These are phyloP conservation scores for Aspergillus awamori DNA, from an alignment of 2,329 filamentous ascomycete genomes.

Conservation along the genomic window DNA sequence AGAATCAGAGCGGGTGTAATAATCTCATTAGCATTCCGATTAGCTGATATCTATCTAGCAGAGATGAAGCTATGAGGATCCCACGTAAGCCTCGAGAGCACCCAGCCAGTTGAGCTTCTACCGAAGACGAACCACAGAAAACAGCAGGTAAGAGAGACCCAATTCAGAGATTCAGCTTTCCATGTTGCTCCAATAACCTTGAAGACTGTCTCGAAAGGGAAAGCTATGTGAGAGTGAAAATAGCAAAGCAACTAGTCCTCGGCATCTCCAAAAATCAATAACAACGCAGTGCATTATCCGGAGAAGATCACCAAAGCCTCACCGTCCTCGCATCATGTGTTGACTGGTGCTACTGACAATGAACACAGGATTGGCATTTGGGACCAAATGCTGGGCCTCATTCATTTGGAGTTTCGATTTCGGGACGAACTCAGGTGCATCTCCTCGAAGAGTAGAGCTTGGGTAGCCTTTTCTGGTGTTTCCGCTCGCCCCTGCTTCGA, in stretches of 20 bases:
- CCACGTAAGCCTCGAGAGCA: not conserved
- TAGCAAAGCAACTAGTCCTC: not conserved
- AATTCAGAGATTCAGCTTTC: not conserved
- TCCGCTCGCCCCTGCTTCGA: not conserved
- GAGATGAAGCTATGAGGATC: not conserved
- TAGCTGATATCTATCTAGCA: not conserved
- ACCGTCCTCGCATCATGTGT: not conserved
- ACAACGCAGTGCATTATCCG: not conserved
- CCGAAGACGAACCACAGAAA: not conserved
- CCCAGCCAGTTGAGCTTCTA: not conserved
- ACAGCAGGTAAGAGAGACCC: not conserved
- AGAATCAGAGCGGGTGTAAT: not conserved
- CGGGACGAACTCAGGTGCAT: slow-evolving; percentile 29
- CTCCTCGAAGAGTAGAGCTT: slow-evolving; percentile 21
- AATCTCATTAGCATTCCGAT: not conserved
- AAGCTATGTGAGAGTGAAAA: not conserved
- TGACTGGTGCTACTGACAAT: slow-evolving; percentile 7
- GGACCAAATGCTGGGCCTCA: too few relatives aligned
- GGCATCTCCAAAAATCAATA: not conserved
- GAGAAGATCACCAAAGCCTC: not conserved
- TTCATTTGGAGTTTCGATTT: slow-evolving; percentile 2
- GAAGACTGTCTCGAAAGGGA: not conserved
- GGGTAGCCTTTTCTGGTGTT: not conserved
- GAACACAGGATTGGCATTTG: not conserved
- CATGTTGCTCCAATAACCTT: not conserved